A percentile compares a stretch with the other conserved stretches of the same genome.
These are phyloP conservation scores for Vishniacozyma victoriae DNA, from an alignment of 768 basidiomycete genomes.

Conservation along the genomic window DNA sequence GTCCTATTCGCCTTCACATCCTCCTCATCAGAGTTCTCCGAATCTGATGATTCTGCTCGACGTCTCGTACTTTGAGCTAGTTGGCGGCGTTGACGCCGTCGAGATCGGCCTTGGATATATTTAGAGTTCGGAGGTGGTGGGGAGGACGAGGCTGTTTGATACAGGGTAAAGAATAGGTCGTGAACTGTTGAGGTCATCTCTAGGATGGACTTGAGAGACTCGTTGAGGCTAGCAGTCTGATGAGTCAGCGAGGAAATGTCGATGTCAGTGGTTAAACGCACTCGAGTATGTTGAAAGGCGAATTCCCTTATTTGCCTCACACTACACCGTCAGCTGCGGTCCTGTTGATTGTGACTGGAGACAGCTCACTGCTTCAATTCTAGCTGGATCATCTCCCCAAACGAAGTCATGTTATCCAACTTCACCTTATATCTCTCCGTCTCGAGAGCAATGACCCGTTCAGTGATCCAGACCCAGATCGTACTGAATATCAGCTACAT, in stretches of 20 bases:
- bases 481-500: conserved; percentile 1
- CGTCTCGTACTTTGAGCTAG: background rate
- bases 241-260: background rate
- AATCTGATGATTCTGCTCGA: background rate
- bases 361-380: conserved; percentile 31
- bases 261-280: background rate
- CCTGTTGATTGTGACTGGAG: background rate
- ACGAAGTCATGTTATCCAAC: conserved; percentile 13
- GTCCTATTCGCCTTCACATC: background rate
- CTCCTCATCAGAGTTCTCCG: background rate
- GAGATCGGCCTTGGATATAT: background rate
- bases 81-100: background rate
- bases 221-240: conserved; percentile 17
- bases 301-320: conserved; percentile 15
- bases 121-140: background rate
- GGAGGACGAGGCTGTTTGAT: background rate
- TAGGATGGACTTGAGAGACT: conserved; percentile 13
- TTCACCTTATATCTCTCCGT: conserved; percentile 8
- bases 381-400: conserved; percentile 24
- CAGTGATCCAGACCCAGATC: conserved; percentile 21
- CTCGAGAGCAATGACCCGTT: conserved; percentile 19
- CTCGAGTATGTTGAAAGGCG: conserved; percentile 15
- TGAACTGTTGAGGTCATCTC: conserved; percentile 7
- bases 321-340: conserved; percentile 6
- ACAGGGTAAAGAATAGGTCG: conserved; percentile 5